Percentiles rank a stretch among this genome's conserved stretches.
These are phyloP conservation scores for Boletus vinaceobasis DNA, from an alignment of 768 basidiomycete genomes.

Conservation along the genomic window DNA sequence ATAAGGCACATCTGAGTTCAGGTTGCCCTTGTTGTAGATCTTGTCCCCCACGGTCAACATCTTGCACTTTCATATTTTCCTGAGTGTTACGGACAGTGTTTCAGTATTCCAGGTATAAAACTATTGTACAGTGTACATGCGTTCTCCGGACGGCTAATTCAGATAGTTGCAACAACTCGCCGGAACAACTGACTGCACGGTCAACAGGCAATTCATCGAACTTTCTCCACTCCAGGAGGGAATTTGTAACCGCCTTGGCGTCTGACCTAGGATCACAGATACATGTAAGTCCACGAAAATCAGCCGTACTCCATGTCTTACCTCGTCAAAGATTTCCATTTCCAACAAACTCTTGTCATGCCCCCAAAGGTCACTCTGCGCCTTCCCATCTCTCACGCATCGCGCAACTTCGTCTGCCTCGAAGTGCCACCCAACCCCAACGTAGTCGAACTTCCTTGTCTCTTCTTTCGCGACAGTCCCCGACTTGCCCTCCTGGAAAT, in stretches of 20 bases:
- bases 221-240: constrained; percentile 61
- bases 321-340: constrained; percentile 86
- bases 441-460: constrained; percentile 52
- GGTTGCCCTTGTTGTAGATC: not conserved
- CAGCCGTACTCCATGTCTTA: constrained; percentile 26
- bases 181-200: not conserved
- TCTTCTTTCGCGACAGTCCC: constrained; percentile 51
- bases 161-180: not conserved
- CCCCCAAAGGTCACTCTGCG: constrained; percentile 71
- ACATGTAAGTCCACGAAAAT: constrained; percentile 11
- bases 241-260: constrained; percentile 64
- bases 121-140: not conserved
- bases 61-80: not conserved
- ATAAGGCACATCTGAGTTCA: not conserved
- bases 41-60: not conserved
- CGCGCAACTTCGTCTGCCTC: constrained; percentile 87
- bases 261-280: constrained; percentile 46
- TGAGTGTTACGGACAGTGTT: not conserved
- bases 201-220: constrained; percentile 2
- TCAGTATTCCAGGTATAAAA: not conserved
- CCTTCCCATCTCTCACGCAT: constrained; percentile 69
- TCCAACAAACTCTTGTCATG: constrained; percentile 76
- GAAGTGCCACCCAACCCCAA: constrained; percentile 76
- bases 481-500: constrained; percentile 47
- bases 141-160: not conserved